A percentile compares a stretch with the other conserved stretches of the same genome.
These are phyloP conservation scores for Periglandula ipomoeae DNA, from an alignment of 2,329 filamentous ascomycete species.

Conservation along the genomic window DNA sequence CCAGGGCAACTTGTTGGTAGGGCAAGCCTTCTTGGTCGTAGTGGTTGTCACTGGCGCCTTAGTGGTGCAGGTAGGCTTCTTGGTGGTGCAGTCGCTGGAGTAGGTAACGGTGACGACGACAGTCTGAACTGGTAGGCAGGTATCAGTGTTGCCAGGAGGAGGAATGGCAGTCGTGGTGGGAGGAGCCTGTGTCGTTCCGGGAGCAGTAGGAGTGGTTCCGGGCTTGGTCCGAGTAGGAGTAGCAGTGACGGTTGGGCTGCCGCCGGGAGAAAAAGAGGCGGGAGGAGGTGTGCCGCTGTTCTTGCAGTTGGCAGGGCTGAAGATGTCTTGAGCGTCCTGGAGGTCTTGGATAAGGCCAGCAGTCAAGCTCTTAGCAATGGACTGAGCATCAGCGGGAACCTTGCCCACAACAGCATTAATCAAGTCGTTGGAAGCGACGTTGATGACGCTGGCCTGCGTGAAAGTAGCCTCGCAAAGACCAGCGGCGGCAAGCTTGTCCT, in stretches of 20 bases:
- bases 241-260: too few species aligned
- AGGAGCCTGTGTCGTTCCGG: too few species aligned
- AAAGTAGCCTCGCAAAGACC: constrained; percentile 18
- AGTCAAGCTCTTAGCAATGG: constrained; percentile 18
- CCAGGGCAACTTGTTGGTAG: not conserved
- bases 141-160: too few species aligned
- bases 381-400: constrained; percentile 18
- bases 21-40: not conserved
- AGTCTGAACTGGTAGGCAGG: too few species aligned
- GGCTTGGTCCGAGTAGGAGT: too few species aligned
- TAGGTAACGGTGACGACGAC: too few species aligned
- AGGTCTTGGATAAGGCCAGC: constrained; percentile 14
- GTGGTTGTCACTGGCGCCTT: not conserved
- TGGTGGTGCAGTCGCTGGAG: too few species aligned
- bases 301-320: constrained; percentile 19
- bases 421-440: constrained; percentile 15
- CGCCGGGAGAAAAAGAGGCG: too few species aligned
- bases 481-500: constrained; percentile 16
- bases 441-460: constrained; percentile 15
- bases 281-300: too few species aligned
- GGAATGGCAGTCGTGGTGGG: too few species aligned
- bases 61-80: not conserved
- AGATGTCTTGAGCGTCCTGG: constrained; percentile 12
- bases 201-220: too few species aligned
- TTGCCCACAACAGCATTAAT: constrained; percentile 20